Evolutionary conservation across 2,329 filamentous ascomycete species (phyloP).

Genomic region (Calycina herbarum): DNA sequence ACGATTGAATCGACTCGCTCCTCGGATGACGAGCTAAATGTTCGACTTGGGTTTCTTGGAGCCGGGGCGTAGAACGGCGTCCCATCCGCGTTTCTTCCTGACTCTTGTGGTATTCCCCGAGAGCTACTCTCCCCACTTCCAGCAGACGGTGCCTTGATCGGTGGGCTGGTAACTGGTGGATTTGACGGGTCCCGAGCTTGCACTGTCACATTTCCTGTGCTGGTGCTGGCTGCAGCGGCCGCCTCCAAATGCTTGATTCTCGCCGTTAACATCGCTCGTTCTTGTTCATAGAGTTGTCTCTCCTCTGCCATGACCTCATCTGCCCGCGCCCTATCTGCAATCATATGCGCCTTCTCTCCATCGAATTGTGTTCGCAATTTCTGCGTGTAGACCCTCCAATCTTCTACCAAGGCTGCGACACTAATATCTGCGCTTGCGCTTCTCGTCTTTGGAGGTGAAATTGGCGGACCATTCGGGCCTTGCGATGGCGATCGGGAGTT

Average conservation of each 20-base stretch:
- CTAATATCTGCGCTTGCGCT: conserved; percentile 33
- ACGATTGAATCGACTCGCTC: conserved; percentile 34
- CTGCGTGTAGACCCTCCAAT: conserved; percentile 36
- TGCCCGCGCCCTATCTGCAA: conserved; percentile 32
- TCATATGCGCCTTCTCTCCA: conserved; percentile 37
- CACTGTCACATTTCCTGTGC: conserved; percentile 6
- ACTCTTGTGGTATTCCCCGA: conserved; percentile 35
- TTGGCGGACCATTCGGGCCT: conserved; percentile 20
- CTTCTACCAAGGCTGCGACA: conserved; percentile 32
- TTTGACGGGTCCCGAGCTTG: not conserved
- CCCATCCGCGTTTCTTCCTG: conserved; percentile 37
- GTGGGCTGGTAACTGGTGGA: not conserved
- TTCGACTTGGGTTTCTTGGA: conserved; percentile 35
- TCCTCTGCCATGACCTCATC: conserved; percentile 39
- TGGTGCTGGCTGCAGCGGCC: conserved; percentile 2
- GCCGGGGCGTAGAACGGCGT: conserved; percentile 38
- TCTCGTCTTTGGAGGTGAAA: conserved; percentile 37
- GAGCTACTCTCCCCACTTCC: conserved; percentile 24
- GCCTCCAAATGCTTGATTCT: conserved; percentile 34
- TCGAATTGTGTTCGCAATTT: conserved; percentile 34
- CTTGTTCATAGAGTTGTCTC: conserved; percentile 37
- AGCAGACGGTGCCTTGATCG: not conserved
- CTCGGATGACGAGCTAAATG: conserved; percentile 29
- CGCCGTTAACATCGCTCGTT: conserved; percentile 30
- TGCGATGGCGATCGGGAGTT: conserved; percentile 25